Evolutionary conservation across 306 rosid species (phyloP), one percentile per base, ranked within the genome.

Genomic region (Fagus crenata): DNA sequence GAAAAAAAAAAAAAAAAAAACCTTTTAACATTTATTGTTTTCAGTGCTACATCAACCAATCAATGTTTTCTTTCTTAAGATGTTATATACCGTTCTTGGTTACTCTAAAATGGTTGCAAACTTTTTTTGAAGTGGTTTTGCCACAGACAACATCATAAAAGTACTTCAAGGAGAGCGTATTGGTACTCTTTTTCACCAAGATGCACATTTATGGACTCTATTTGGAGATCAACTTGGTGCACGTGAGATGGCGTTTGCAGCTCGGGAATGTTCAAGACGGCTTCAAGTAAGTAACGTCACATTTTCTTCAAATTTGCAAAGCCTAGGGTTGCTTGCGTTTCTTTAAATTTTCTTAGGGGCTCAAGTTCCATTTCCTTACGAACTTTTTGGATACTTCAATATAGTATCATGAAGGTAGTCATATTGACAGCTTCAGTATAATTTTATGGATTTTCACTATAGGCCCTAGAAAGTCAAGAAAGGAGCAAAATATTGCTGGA

Each of bases 121-220:
- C 15, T 14, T 82, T 40, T 31, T 36, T 79, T 81, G 77, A 53
- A 93, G 98, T 69, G 97, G 98, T 69, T 88, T 77, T 84, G 89
- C 90, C 41, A 79, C 85, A 59, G 90, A 93, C 82, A 93, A 91
- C 81, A 88, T 91, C 73, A 88, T 88, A 60, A 80, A 84, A 79
- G 96, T 93, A 61, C 93, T 93, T 14, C 90, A 86, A 75, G 97
- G 98, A 65, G 91, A 88, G 78, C 89, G 84, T 69, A 79, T 91
- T 2, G 98, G 98, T 54, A 91, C 98, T 46, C 90, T 93, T 54
- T 93, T 93, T 80, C 98, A 93, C 73, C 86, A 85, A 85, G 97
- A 93, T 81, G 96, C 98, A 67, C 93, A 89, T 60, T 71, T 88
- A 64, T 93, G 97, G 98, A 79, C 92, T 39, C 55, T 56, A 5